A percentile compares a stretch with the other conserved stretches of the same genome.
phyloP scores from a whole-genome alignment of 345 rosid species.

The Melastoma malabathricum region DNA sequence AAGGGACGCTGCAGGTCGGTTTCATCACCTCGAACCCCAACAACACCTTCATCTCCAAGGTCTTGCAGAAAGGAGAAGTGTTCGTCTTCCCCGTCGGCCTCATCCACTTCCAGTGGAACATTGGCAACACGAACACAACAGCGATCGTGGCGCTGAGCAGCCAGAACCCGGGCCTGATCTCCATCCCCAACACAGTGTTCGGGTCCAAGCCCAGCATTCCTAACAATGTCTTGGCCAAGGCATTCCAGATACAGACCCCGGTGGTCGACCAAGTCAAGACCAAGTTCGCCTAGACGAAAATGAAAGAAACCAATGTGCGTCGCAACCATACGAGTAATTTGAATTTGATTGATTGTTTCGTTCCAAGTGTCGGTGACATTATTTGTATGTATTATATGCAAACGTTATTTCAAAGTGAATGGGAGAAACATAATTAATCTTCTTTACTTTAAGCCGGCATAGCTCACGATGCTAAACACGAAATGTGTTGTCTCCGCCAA shows the following conservation, averaged over 20 bases:
- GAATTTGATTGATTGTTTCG: too few relatives aligned
- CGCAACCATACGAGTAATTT: too few relatives aligned
- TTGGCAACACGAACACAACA: constrained; percentile 11
- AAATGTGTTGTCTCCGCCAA: too few relatives aligned
- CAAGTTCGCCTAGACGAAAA: too few relatives aligned
- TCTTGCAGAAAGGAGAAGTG: constrained; percentile 15
- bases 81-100: constrained; percentile 13
- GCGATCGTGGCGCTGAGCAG: constrained; percentile 10
- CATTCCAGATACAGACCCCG: constrained; percentile 3
- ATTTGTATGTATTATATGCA: too few relatives aligned
- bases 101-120: constrained; percentile 25
- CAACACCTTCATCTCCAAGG: constrained; percentile 12
- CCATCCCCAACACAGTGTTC: constrained; percentile 8
- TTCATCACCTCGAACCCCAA: constrained; percentile 26
- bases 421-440: too few relatives aligned
- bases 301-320: too few relatives aligned
- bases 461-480: too few relatives aligned
- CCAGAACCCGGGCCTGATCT: constrained; percentile 13
- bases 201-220: constrained; percentile 5
- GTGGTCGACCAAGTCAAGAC: too few relatives aligned
- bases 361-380: too few relatives aligned
- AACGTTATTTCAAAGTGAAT: too few relatives aligned
- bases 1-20: constrained; percentile 27
- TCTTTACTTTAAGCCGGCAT: too few relatives aligned
- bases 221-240: constrained; percentile 8